phyloP scores from a whole-genome alignment of 148 eudicot genomes.

The Simmondsia chinensis region DNA sequence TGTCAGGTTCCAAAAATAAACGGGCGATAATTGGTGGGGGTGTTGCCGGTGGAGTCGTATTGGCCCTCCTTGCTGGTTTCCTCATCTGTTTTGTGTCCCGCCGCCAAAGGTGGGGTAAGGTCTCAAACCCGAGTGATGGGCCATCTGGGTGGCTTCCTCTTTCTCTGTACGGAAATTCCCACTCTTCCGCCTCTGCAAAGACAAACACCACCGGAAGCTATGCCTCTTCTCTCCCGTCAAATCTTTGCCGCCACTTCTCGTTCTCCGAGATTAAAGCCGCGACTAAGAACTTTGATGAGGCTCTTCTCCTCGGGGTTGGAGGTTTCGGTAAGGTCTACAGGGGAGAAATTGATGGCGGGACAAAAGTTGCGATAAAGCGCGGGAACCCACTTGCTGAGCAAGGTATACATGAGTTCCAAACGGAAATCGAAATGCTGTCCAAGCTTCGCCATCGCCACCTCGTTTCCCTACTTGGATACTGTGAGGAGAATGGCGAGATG shows the following conservation, averaged over 20 bases:
- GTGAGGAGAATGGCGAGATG: slow-evolving; percentile 94
- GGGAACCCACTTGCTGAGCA: slow-evolving; percentile 85
- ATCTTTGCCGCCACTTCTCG: slow-evolving; percentile 88
- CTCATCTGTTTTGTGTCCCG: slow-evolving; percentile 40
- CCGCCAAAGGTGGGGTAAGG: slow-evolving; percentile 39
- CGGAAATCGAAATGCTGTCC: slow-evolving; percentile 96
- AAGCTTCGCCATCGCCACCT: slow-evolving; percentile 95
- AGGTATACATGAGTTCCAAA: slow-evolving; percentile 89
- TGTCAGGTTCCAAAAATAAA: slow-evolving; percentile 20
- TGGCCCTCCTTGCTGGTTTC: slow-evolving; percentile 39
- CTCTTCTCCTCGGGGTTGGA: slow-evolving; percentile 86
- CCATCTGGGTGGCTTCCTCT: slow-evolving; percentile 94
- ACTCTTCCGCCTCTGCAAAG: slow-evolving; percentile 73
- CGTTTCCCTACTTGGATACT: slow-evolving; percentile 86
- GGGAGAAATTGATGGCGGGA: slow-evolving; percentile 77
- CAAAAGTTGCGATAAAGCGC: slow-evolving; percentile 84
- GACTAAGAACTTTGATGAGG: slow-evolving; percentile 87
- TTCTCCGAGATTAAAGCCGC: slow-evolving; percentile 85
- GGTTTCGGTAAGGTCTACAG: slow-evolving; percentile 93
- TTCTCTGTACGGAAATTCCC: slow-evolving; percentile 84
- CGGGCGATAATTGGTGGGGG: slow-evolving; percentile 62
- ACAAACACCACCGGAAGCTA: slow-evolving; percentile 81
- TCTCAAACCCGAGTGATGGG: slow-evolving; percentile 66
- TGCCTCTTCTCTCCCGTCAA: slow-evolving; percentile 76
- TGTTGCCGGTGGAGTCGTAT: slow-evolving; percentile 56